A percentile compares a stretch with the other conserved stretches of the same genome.
phyloP scores from a whole-genome alignment of 2,329 filamentous ascomycete genomes.

The Trichoderma breve region DNA sequence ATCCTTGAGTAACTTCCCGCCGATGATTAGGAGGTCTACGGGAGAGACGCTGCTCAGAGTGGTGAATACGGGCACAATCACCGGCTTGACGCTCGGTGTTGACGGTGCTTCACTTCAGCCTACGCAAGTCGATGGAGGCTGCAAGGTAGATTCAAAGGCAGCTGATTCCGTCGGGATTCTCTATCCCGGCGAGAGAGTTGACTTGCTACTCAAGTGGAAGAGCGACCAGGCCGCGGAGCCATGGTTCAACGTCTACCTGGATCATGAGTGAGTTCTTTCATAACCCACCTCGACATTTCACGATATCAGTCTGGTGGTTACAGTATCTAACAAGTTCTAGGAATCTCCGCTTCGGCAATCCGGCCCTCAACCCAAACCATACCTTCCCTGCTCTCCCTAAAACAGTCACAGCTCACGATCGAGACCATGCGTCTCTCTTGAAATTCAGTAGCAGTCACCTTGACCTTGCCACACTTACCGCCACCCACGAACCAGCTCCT shows the following conservation, averaged over 20 bases:
- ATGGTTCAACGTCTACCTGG: slow-evolving; percentile 27
- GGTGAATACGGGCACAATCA: slow-evolving; percentile 28
- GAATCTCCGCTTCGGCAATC: slow-evolving; percentile 28
- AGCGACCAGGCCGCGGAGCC: not conserved
- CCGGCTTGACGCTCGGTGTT: slow-evolving; percentile 24
- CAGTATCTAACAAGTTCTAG: slow-evolving; percentile 14
- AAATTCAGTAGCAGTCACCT: slow-evolving; percentile 6
- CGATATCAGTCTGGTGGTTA: no score
- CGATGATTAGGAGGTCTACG: slow-evolving; percentile 17
- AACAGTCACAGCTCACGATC: slow-evolving; percentile 13
- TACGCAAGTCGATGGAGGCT: slow-evolving; percentile 26
- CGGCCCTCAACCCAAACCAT: slow-evolving; percentile 24
- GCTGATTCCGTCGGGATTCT: slow-evolving; percentile 26
- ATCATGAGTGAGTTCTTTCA: slow-evolving; percentile 27
- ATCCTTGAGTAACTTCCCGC: slow-evolving; percentile 15
- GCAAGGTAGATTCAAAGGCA: slow-evolving; percentile 18
- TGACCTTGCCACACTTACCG: slow-evolving; percentile 15
- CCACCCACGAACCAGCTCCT: not conserved
- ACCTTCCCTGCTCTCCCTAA: slow-evolving; percentile 21
- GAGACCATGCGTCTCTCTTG: not conserved
- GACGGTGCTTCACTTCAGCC: slow-evolving; percentile 26
- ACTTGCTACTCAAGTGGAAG: slow-evolving; percentile 26
- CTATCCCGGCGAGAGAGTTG: slow-evolving; percentile 29
- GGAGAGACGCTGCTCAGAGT: slow-evolving; percentile 24
- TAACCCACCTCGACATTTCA: not conserved